Evolutionary conservation across 768 basidiomycete genomes (phyloP), one percentile per base, ranked within the genome.

Genomic region (Leucosporidium creatinivorum): DNA sequence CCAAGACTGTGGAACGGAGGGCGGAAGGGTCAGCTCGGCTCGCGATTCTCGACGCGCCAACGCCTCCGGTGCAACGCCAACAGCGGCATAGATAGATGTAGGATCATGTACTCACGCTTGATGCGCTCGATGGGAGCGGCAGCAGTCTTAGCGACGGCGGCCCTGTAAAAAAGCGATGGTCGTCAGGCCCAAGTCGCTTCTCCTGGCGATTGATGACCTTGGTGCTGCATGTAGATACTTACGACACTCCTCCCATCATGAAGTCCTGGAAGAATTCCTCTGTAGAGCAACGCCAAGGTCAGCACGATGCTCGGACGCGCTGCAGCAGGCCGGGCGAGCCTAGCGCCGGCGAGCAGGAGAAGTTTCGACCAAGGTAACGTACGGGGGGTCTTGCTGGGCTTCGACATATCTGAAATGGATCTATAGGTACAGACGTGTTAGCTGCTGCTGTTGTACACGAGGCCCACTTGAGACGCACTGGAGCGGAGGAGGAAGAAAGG

Each of bases 41-140:
- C 4, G 23, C 54, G 33, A 12, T 5, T 33, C 33, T 33, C 33
- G 33, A 33, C 33, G 33, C 33, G 33, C 33, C 33, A 33, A 10
- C 4, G 33, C 33, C 10, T 33, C 39, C 8, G 39, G 3, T 17
- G 50, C 58, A 18, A 30, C 25, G 58, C 33, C 33, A 2, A 58
- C 19, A 10, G 15, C 28, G 58, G 58, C 13, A 31, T 2, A 51
- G 50, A 54, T 19, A n/a, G 15, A 50, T 21, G 31, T 4, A 44
- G 23, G 26, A 91, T n/a, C n/a, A n/a, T n/a, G 68, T 94, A 88
- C 79, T 94, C 82, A 77, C 98, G 87, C 82, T 99, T 99, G 82
- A 99, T 94, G 79, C 96, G 93, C 86, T 98, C 96, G 77, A 99
- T 99, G 81, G 96, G 96, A 73, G 96, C 96, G 76, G 96, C 96